Percentiles rank a stretch among this genome's conserved stretches.
Conservation (phyloP, 2,329 filamentous ascomycete genomes). For the Cladosporium sp. region DNA sequence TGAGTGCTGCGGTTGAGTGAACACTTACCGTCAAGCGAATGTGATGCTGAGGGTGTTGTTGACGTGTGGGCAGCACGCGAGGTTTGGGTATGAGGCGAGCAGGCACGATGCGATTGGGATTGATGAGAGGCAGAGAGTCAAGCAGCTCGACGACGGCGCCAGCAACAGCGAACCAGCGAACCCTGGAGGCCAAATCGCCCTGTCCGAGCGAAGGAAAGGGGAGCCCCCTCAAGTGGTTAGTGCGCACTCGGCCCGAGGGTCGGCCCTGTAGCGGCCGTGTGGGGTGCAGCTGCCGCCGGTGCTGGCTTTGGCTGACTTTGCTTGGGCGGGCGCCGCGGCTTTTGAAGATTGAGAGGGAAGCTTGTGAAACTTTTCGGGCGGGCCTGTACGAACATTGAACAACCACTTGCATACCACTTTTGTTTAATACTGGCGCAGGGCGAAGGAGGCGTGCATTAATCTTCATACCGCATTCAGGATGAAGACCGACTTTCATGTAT, state of each 20-base stretch:
- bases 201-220: constrained; percentile 13
- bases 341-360: constrained; percentile 17
- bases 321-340: not conserved
- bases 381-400: constrained; percentile 5
- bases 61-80: constrained; percentile 8
- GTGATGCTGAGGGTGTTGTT: constrained; percentile 3
- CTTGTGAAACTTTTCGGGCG: constrained; percentile 14
- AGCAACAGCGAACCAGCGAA: constrained; percentile 6
- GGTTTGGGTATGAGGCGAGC: not conserved
- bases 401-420: constrained; percentile 2
- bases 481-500: constrained; percentile 99
- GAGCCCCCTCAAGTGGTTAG: constrained; percentile 5
- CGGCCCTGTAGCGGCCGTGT: constrained; percentile 16
- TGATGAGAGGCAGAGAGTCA: constrained; percentile 8
- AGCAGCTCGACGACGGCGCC: not conserved
- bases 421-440: constrained; percentile 10
- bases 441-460: constrained; percentile 1
- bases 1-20: not conserved
- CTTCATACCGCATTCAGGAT: constrained; percentile 56
- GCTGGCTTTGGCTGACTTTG: constrained; percentile 4
- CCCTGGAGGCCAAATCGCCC: constrained; percentile 6
- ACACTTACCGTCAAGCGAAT: constrained; percentile 16
- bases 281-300: constrained; percentile 13
- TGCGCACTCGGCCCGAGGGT: not conserved
- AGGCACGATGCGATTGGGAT: constrained; percentile 15